Evolutionary conservation across 164 flowering plant genomes (phyloP).

Genomic region (Dillenia turbinata): DNA sequence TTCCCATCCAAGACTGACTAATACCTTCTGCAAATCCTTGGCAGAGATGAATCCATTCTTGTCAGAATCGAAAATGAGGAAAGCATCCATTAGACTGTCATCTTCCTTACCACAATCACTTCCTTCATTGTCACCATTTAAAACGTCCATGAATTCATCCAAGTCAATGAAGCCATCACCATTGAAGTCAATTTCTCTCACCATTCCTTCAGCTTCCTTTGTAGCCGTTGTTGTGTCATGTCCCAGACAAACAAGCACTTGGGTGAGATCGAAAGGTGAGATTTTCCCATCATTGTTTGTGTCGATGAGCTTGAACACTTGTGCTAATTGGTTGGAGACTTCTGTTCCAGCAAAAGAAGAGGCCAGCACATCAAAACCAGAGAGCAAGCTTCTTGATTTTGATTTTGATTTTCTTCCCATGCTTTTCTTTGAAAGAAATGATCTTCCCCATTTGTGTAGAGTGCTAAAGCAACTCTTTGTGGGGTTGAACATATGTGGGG

Average conservation of each 20-base stretch:
- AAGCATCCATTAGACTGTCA: slow-evolving; percentile 42
- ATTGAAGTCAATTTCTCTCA: slow-evolving; percentile 43
- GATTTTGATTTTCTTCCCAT: slow-evolving; percentile 18
- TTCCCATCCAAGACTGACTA: slow-evolving; percentile 37
- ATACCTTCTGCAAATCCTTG: slow-evolving; percentile 44
- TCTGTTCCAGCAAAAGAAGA: slow-evolving; percentile 43
- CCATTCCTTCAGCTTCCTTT: slow-evolving; percentile 51
- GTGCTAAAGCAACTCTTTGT: slow-evolving; percentile 14
- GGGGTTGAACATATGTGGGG: slow-evolving; percentile 4
- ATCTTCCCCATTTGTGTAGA: slow-evolving; percentile 16
- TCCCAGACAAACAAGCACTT: slow-evolving; percentile 50
- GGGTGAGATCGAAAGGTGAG: slow-evolving; percentile 48
- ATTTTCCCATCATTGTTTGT: slow-evolving; percentile 66
- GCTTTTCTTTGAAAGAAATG: slow-evolving; percentile 12
- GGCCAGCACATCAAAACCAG: slow-evolving; percentile 24
- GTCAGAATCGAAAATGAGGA: slow-evolving; percentile 51
- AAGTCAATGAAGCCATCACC: slow-evolving; percentile 71
- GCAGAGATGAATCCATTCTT: slow-evolving; percentile 59
- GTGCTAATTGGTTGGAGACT: slow-evolving; percentile 42
- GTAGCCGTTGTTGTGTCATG: slow-evolving; percentile 33
- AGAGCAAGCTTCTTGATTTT: slow-evolving; percentile 9
- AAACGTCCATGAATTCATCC: slow-evolving; percentile 54
- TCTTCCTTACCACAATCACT: slow-evolving; percentile 14
- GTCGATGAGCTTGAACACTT: slow-evolving; percentile 64
- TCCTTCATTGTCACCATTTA: slow-evolving; percentile 11